Base-by-base conservation (phyloP, 1,284 basidiomycete genomes). In the Apiotrichum mycotoxinovorans region DNA sequence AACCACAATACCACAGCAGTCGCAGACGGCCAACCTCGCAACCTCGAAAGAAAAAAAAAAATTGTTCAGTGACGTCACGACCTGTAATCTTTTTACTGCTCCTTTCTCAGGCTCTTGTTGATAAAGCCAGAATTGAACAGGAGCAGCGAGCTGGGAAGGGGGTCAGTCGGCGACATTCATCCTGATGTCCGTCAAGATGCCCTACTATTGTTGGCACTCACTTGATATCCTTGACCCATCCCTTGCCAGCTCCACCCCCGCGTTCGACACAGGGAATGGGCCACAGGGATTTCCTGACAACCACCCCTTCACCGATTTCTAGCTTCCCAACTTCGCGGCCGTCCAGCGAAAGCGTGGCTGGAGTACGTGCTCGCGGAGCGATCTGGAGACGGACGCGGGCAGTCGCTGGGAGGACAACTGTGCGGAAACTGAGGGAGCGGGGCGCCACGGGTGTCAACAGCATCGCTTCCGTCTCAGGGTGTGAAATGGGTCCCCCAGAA, bases 181-280 rank as follows among this genome's bases (percentile, higher is more conserved):
- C 23, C n/a, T 34, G 27, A 18, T 14, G 45, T 11, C 56, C 40
- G 38, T 17, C 25, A 18, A 23, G 5, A 14, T 54, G 52, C 38
- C 41, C 11, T 25, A 8, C 1, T 18, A 8, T 18, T 18, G n/a
- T 15, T 4, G 5, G 20, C 1, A 68, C 73, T 59, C 63, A 77
- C 73, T 97, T 97, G 77, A 97, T 96, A 73, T 97, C 94, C 62
- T 89, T 81, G 25, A 97, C 91, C 94, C 94, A 98, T 66, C 92
- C 90, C 67, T 92, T 89, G 67, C 91, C 89, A 67, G 54, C 47
- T 67, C 88, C 89, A 9, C 89, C 88, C 1, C 88, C 85, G 26
- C 89, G 82, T 67, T 90, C 91, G 69, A 94, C 88, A 73, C 92
- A 97, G 0, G 93, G 94, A 25, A 97, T 91, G 7, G 93, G 92